These are phyloP conservation scores for Cyathus striatus DNA, from an alignment of 768 basidiomycete genomes.

Conservation along the genomic window DNA sequence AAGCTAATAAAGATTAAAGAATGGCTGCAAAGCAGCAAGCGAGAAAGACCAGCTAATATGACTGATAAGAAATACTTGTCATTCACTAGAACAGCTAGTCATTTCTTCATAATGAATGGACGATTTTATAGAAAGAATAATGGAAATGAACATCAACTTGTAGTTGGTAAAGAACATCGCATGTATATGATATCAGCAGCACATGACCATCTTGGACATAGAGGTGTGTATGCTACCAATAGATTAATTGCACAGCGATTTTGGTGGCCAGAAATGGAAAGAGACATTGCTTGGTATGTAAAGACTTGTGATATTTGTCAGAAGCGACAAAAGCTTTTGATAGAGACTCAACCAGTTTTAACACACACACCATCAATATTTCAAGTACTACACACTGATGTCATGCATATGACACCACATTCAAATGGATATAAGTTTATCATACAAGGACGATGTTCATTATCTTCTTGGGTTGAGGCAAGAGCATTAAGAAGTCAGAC, in stretches of 20 bases:
- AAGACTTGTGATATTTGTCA: slow-evolving; percentile 19
- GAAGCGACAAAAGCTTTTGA: slow-evolving; percentile 8
- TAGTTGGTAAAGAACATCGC: slow-evolving; percentile 10
- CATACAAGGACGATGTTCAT: slow-evolving; percentile 12
- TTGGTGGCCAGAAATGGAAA: slow-evolving; percentile 22
- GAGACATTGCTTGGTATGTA: slow-evolving; percentile 18
- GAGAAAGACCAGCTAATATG: slow-evolving; percentile 2
- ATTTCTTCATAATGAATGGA: slow-evolving; percentile 13
- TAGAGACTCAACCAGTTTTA: slow-evolving; percentile 11
- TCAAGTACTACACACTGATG: slow-evolving; percentile 16
- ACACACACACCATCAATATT: slow-evolving; percentile 16
- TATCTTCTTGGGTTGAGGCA: slow-evolving; percentile 16
- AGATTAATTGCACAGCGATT: slow-evolving; percentile 12
- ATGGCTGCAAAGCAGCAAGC: not conserved
- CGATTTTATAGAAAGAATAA: slow-evolving; percentile 8
- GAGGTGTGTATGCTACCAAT: slow-evolving; percentile 13
- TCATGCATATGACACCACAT: slow-evolving; percentile 14
- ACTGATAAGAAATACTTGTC: slow-evolving; percentile 1
- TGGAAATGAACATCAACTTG: slow-evolving; percentile 10
- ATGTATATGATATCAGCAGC: slow-evolving; percentile 13
- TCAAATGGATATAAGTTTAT: slow-evolving; percentile 16
- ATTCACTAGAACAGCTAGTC: slow-evolving; percentile 3
- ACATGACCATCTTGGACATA: slow-evolving; percentile 19
- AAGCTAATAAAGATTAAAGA: not conserved
- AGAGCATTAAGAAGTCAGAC: slow-evolving; percentile 13